phyloP scores from a whole-genome alignment of 306 rosid genomes.

The Cicer pinnatifidum region DNA sequence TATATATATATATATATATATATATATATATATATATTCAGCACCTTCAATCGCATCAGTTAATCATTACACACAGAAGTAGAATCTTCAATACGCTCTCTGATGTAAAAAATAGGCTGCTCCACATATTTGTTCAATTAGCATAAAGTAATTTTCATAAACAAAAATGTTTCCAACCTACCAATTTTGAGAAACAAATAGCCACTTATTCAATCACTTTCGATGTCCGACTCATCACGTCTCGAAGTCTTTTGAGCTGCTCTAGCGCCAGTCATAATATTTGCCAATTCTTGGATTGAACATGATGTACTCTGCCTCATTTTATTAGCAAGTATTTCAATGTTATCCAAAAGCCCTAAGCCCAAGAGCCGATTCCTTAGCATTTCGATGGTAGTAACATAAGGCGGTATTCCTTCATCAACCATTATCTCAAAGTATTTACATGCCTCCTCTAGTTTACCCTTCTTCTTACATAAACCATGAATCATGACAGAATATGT shows the following conservation, averaged over 20 bases:
- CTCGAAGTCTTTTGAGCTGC: slow-evolving; percentile 42
- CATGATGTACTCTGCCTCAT: slow-evolving; percentile 76
- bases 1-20: too few species aligned
- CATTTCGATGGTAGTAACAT: slow-evolving; percentile 66
- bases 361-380: slow-evolving; percentile 69
- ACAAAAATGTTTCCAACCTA: not conserved
- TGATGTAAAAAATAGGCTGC: not conserved
- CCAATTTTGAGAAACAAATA: slow-evolving; percentile 25
- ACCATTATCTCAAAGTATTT: slow-evolving; percentile 86
- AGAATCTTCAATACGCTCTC: not conserved
- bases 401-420: slow-evolving; percentile 91
- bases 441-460: slow-evolving; percentile 80
- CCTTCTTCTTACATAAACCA: slow-evolving; percentile 76
- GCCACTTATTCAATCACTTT: slow-evolving; percentile 58
- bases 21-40: not conserved
- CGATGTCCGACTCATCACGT: slow-evolving; percentile 52
- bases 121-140: slow-evolving; percentile 31
- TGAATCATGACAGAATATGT: slow-evolving; percentile 86
- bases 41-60: not conserved
- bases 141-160: slow-evolving; percentile 11
- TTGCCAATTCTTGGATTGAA: slow-evolving; percentile 67
- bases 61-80: not conserved
- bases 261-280: slow-evolving; percentile 56
- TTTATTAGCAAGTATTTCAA: slow-evolving; percentile 67
- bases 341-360: slow-evolving; percentile 59